A percentile compares a stretch with the other conserved stretches of the same genome.
Conservation (phyloP, 768 basidiomycete genomes). For the Boletellus sp. region DNA sequence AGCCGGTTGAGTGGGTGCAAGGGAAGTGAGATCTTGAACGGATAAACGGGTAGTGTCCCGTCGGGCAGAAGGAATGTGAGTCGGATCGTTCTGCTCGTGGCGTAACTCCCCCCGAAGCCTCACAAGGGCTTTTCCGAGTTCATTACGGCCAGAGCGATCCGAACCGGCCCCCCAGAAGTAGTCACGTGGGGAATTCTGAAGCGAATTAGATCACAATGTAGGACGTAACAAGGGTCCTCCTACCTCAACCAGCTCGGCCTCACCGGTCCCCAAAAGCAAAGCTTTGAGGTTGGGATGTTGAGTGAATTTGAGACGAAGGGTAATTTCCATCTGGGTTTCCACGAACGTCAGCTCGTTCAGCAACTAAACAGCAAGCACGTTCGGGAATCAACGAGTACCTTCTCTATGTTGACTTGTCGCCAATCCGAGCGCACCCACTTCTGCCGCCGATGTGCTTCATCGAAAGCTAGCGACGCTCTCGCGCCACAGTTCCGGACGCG, state of each 20-base stretch:
- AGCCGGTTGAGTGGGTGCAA: slow-evolving; percentile 9
- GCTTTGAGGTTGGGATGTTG: slow-evolving; percentile 60
- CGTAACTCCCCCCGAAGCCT: slow-evolving; percentile 57
- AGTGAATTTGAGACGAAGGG: slow-evolving; percentile 64
- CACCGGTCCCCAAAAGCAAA: slow-evolving; percentile 60
- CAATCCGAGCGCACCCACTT: slow-evolving; percentile 62
- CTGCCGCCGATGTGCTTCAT: slow-evolving; percentile 63
- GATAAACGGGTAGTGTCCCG: slow-evolving; percentile 30
- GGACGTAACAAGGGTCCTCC: neutral
- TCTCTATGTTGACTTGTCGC: slow-evolving; percentile 64
- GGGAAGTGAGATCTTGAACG: slow-evolving; percentile 30
- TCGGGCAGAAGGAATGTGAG: slow-evolving; percentile 25
- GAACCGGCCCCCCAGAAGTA: slow-evolving; percentile 76
- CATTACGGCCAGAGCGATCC: slow-evolving; percentile 64
- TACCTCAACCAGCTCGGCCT: slow-evolving; percentile 69
- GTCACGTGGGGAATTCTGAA: slow-evolving; percentile 69
- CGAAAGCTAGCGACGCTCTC: slow-evolving; percentile 59
- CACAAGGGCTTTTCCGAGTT: slow-evolving; percentile 68
- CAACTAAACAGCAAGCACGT: neutral
- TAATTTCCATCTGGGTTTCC: slow-evolving; percentile 56
- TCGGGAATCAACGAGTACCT: slow-evolving; percentile 35
- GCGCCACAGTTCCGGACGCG: slow-evolving; percentile 64
- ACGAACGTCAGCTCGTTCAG: neutral
- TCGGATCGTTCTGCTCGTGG: slow-evolving; percentile 25
- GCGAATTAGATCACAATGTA: neutral